Evolutionary conservation across 2,329 filamentous ascomycete genomes (phyloP), one percentile per base, ranked within the genome.

Genomic region (Fusarium tupiense): DNA sequence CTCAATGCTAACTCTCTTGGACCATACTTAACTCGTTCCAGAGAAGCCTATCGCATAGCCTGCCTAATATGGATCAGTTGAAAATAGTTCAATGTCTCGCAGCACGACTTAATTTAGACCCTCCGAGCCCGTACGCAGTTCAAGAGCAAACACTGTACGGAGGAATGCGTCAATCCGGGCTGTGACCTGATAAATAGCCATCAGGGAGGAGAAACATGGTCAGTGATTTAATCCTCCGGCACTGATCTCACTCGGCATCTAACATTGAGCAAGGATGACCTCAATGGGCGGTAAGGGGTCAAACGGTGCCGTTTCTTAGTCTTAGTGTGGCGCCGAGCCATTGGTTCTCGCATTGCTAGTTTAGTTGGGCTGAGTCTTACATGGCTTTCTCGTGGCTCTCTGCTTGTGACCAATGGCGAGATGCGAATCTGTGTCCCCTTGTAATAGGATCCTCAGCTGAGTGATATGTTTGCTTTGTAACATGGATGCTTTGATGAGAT

Each of bases 301-400:
- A 67, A 73, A 74, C 67, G 67, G 62, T 62, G 56, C 50, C 63
- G 67, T 60, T 59, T 49, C 43, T 33, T 54, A 61, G 46, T 31
- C 35, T 40, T 44, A 8, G 54, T 74, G 71, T 72, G 71, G 71
- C 71, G 71, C 50, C 43, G 52, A 74, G 58, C 68, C 63, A 74
- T 74, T 74, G 71, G 71, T 63, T 68, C 71, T 72, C 37, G 46
- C 53, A 29, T 63, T 69, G 33, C 43, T 74, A 59, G 71, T 74
- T 57, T 41, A 47, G 71, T 52, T 61, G 71, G 71, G 72, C 72
- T 74, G 72, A 74, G 72, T 72, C 72, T 74, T 74, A 72, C 71
- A 74, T 74, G 71, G 71, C 71, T 74, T 73, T 74, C 57, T 54
- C 62, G 60, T 74, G 71, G 71, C 71, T 74, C 41, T 49, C 52